Evolutionary conservation across 1,139 yeast genomes (phyloP).

Genomic region (Blastobotrys elegans): DNA sequence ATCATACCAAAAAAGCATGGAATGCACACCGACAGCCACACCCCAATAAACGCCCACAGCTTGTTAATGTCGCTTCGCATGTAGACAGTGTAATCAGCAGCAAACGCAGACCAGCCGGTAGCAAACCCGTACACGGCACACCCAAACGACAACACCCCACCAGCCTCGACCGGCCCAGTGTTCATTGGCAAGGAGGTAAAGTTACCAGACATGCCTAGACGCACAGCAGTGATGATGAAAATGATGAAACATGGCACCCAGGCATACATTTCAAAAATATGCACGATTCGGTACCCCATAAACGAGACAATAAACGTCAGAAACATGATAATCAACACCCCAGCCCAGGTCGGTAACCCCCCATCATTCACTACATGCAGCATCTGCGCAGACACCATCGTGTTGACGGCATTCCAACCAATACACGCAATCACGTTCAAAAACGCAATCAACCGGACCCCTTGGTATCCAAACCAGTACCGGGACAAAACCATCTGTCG

Average conservation of each 20-base stretch:
- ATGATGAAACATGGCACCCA: slow-evolving; percentile 80
- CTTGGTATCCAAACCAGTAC: slow-evolving; percentile 68
- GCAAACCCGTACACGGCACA: slow-evolving; percentile 85
- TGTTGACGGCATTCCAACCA: slow-evolving; percentile 95
- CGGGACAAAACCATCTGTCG: slow-evolving; percentile 84
- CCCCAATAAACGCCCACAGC: slow-evolving; percentile 55
- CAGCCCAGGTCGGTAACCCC: slow-evolving; percentile 85
- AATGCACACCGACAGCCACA: slow-evolving; percentile 55
- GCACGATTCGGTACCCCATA: slow-evolving; percentile 82
- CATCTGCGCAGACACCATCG: slow-evolving; percentile 84
- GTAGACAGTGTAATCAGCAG: slow-evolving; percentile 89
- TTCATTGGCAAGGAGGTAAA: slow-evolving; percentile 47
- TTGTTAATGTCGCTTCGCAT: slow-evolving; percentile 61
- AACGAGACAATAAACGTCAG: slow-evolving; percentile 72
- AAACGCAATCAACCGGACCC: slow-evolving; percentile 71
- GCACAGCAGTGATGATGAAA: slow-evolving; percentile 71
- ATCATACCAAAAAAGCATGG: slow-evolving; percentile 73
- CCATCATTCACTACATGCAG: slow-evolving; percentile 67
- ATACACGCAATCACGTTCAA: slow-evolving; percentile 84
- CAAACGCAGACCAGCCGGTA: slow-evolving; percentile 92
- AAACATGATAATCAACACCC: slow-evolving; percentile 66
- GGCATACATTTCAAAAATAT: slow-evolving; percentile 74
- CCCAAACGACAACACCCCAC: slow-evolving; percentile 76
- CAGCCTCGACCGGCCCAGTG: slow-evolving; percentile 52
- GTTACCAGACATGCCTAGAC: slow-evolving; percentile 61